Evolutionary conservation across 2,329 filamentous ascomycete species (phyloP).

Genomic region (Colletotrichum filicis): DNA sequence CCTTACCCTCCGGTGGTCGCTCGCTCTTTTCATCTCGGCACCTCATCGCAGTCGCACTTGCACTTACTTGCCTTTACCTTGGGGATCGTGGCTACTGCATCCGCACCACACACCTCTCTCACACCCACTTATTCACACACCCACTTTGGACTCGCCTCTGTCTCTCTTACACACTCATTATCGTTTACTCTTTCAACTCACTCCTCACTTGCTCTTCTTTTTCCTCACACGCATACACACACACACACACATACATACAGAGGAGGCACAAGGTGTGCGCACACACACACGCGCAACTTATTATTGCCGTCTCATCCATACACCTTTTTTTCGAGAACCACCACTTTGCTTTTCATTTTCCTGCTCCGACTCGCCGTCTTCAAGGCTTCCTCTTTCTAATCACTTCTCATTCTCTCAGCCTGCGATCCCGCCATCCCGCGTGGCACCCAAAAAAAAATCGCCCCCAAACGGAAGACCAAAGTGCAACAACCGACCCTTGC

Average conservation of each 20-base stretch:
- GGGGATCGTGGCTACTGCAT: conserved; percentile 7
- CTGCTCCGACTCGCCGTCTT: neutral
- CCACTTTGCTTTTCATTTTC: neutral
- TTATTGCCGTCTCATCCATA: conserved; percentile 26
- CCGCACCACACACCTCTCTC: conserved; percentile 28
- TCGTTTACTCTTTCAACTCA: neutral
- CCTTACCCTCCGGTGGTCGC: neutral
- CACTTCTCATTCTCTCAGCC: neutral
- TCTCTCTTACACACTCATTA: neutral
- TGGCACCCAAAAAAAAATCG: conserved; percentile 8
- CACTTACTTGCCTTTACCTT: neutral
- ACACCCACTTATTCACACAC: conserved; percentile 30
- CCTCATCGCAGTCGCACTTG: conserved; percentile 13
- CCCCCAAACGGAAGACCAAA: neutral
- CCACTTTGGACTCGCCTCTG: conserved; percentile 14
- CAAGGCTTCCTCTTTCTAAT: neutral
- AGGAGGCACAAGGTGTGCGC: neutral
- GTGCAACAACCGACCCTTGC: neutral
- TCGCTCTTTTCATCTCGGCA: neutral
- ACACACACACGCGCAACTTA: neutral
- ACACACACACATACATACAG: neutral
- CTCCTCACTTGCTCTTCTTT: neutral
- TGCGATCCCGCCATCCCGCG: conserved; percentile 1
- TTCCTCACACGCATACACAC: neutral
- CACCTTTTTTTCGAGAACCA: conserved; percentile 12